Conservation (phyloP, 805 yeast genomes). For the Barnettozyma botsteinii region DNA sequence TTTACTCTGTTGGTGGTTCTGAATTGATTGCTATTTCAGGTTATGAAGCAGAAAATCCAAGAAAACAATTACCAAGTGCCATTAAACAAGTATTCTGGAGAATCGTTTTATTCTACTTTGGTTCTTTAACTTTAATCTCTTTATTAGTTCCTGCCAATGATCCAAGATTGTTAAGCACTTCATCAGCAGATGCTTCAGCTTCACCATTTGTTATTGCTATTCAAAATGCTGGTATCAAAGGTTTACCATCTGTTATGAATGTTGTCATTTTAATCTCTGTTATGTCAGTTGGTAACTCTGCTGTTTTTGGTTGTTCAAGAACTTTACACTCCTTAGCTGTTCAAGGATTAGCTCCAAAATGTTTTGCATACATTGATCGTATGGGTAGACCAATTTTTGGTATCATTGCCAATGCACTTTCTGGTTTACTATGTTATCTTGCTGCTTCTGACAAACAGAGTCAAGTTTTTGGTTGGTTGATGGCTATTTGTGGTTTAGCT, state of each 20-base stretch:
- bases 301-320: constrained; percentile 54
- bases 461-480: constrained; percentile 41
- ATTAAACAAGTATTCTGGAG: constrained; percentile 55
- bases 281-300: constrained; percentile 45
- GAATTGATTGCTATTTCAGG: constrained; percentile 48
- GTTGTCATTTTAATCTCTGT: constrained; percentile 36
- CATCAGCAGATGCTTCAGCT: constrained; percentile 29
- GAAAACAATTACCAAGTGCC: constrained; percentile 44
- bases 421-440: constrained; percentile 40
- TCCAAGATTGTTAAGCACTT: constrained; percentile 27
- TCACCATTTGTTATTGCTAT: constrained; percentile 48
- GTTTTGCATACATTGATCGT: constrained; percentile 40
- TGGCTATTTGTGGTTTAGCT: constrained; percentile 44
- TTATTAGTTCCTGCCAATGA: constrained; percentile 42
- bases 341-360: constrained; percentile 39
- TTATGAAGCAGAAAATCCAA: constrained; percentile 43
- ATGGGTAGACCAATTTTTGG: constrained; percentile 47
- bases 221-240: constrained; percentile 30
- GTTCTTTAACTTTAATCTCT: constrained; percentile 40
- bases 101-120: constrained; percentile 41
- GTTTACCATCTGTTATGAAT: constrained; percentile 36
- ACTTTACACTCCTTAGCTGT: constrained; percentile 43
- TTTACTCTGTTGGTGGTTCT: constrained; percentile 49
- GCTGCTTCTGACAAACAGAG: constrained; percentile 38
- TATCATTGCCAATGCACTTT: constrained; percentile 32